Base-by-base conservation (phyloP, 192 early-diverging fungal species). In the Fimicolochytrium jonesii region DNA sequence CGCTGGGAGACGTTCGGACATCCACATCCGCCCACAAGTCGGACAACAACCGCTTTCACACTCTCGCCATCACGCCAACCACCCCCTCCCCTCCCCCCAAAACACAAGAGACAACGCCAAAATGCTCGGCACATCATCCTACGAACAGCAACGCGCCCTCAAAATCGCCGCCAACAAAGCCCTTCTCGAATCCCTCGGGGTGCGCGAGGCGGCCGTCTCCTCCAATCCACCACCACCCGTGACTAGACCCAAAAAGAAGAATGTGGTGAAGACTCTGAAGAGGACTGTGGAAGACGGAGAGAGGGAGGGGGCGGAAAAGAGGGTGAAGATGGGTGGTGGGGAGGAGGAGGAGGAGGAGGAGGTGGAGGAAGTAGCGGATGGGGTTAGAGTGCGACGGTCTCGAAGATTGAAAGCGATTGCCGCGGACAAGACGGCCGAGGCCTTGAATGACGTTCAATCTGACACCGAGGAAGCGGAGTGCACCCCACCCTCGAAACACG, bases 101-200 rank as follows among this genome's bases (percentile, higher is more conserved):
- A n/a, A n/a, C n/a, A n/a, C n/a, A n/a, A n/a, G n/a, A n/a, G n/a
- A n/a, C n/a, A n/a, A n/a, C n/a, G n/a, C n/a, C n/a, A n/a, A n/a
- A n/a, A n/a, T n/a, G n/a, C n/a, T n/a, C n/a, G n/a, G n/a, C n/a
- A n/a, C n/a, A n/a, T n/a, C 56, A 45, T 22, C 43, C 23, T 61
- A 61, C 46, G 59, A 61, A 26, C 45, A 2, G n/a, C 10, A 61
- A 18, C 43, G 59, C 7, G 45, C 13, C 11, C 26, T 23, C n/a
- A 9, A 6, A 20, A 61, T 61, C 33, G 59, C 59, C 28, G 29
- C 22, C 28, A 61, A 61, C 31, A 10, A 5, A 28, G 59, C 59
- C 1, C 22, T 61, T 49, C 59, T 61, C 17, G 30, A 11, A 2
- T 10, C 7, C 9, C 47, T 61, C 25, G 59, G 59, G 0, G 15